Conservation (phyloP, 1,284 basidiomycete species). For the Cryptococcus sp. region DNA sequence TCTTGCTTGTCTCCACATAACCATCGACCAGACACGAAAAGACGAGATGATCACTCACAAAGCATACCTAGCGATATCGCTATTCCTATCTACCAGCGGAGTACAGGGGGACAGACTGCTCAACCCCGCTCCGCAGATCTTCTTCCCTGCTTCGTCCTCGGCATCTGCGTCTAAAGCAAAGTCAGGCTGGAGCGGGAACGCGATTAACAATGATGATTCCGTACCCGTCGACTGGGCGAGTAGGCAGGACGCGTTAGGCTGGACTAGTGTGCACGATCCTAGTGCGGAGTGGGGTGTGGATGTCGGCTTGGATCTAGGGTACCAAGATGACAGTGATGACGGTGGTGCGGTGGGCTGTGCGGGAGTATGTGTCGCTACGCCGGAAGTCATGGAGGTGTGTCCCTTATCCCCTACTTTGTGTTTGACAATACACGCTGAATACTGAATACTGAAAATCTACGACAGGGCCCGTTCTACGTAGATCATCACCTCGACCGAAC, state of each 20-base stretch:
- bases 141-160: background rate
- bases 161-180: background rate
- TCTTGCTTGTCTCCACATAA: no score
- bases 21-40: no score
- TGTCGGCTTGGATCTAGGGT: no score
- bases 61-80: no score
- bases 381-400: slow-evolving; percentile 23
- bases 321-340: background rate
- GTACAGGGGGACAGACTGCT: background rate
- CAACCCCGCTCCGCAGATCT: background rate
- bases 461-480: slow-evolving; percentile 32
- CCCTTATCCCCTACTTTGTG: background rate
- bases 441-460: background rate
- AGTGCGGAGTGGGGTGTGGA: no score
- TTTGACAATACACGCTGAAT: no score
- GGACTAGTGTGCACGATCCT: background rate
- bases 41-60: no score
- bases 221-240: slow-evolving; percentile 19
- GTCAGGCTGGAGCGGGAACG: no score
- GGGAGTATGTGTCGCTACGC: slow-evolving; percentile 21
- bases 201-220: slow-evolving; percentile 2
- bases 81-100: background rate
- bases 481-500: slow-evolving; percentile 18
- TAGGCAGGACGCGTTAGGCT: slow-evolving; percentile 17
- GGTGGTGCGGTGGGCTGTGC: slow-evolving; percentile 11